Conservation (phyloP, 2,329 filamentous ascomycete genomes). For the Aspergillus novoparasiticus region DNA sequence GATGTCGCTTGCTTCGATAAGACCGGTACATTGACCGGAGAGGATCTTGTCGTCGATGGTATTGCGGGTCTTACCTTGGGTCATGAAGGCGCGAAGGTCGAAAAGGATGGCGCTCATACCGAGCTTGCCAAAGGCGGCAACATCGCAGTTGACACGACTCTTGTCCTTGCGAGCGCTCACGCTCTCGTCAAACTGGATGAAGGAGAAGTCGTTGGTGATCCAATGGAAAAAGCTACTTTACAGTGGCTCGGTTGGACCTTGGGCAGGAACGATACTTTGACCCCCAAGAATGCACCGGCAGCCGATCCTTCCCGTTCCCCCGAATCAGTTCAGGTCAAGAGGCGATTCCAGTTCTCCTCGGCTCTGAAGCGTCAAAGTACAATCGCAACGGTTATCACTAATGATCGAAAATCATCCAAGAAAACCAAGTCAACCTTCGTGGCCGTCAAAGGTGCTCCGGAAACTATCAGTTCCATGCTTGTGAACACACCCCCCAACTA, state of each 20-base stretch:
- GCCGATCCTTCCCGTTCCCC: conserved; percentile 47
- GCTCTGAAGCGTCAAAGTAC: conserved; percentile 95
- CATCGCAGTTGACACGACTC: conserved; percentile 77
- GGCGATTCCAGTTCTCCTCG: conserved; percentile 97
- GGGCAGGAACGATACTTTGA: conserved; percentile 83
- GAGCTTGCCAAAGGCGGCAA: conserved; percentile 72
- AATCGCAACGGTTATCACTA: conserved; percentile 77
- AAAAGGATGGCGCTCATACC: conserved; percentile 80
- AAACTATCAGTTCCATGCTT: conserved; percentile 95
- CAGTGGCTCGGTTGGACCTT: conserved; percentile 87
- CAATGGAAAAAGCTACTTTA: conserved; percentile 97
- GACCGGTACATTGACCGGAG: conserved; percentile 93
- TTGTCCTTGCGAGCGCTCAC: conserved; percentile 93
- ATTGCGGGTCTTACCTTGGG: conserved; percentile 85
- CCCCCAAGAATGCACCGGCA: conserved; percentile 58
- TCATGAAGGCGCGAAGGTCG: conserved; percentile 65
- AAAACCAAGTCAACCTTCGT: conserved; percentile 86
- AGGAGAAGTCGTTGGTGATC: conserved; percentile 94
- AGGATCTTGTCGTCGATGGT: conserved; percentile 95
- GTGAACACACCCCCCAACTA: conserved; percentile 80
- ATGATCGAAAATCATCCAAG: conserved; percentile 71
- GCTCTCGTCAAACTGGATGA: conserved; percentile 95
- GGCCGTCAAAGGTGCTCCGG: conserved; percentile 93
- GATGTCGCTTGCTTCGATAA: conserved; percentile 99
- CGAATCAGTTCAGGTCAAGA: conserved; percentile 89